phyloP scores from a whole-genome alignment of 192 early-diverging fungal genomes.

The Entophlyctis luteolus region DNA sequence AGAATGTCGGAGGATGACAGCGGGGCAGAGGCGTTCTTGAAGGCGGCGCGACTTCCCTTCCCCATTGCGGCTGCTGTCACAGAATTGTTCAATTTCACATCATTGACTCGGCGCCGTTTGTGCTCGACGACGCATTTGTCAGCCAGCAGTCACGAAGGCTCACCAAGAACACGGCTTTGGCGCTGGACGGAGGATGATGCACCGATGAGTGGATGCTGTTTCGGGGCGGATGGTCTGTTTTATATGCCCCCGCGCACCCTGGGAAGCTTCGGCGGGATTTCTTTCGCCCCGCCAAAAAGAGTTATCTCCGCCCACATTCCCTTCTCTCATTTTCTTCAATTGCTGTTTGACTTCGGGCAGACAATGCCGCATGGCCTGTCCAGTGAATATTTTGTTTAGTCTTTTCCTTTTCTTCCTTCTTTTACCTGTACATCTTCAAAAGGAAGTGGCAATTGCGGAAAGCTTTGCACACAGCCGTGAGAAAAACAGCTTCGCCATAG shows the following conservation, averaged over 20 bases:
- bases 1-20: constrained; percentile 37
- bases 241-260: no score
- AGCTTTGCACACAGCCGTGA: constrained; percentile 53
- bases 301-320: no score
- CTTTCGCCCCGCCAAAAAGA: no score
- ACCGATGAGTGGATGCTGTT: no score
- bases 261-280: no score
- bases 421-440: constrained; percentile 52
- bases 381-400: not conserved
- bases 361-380: constrained; percentile 43
- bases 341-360: constrained; percentile 34
- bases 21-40: constrained; percentile 26
- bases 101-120: not conserved
- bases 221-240: no score
- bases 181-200: no score
- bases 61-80: no score
- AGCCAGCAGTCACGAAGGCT: no score
- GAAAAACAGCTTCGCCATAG: constrained; percentile 60
- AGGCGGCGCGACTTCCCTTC: constrained; percentile 46
- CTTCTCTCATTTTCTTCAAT: no score
- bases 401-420: not conserved
- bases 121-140: not conserved
- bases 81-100: no score
- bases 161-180: no score
- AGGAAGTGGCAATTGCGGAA: constrained; percentile 52